Evolutionary conservation across 78 protist species (phyloP), one percentile per base, ranked within the genome.

Genomic region (Polysphondylium violaceum): DNA sequence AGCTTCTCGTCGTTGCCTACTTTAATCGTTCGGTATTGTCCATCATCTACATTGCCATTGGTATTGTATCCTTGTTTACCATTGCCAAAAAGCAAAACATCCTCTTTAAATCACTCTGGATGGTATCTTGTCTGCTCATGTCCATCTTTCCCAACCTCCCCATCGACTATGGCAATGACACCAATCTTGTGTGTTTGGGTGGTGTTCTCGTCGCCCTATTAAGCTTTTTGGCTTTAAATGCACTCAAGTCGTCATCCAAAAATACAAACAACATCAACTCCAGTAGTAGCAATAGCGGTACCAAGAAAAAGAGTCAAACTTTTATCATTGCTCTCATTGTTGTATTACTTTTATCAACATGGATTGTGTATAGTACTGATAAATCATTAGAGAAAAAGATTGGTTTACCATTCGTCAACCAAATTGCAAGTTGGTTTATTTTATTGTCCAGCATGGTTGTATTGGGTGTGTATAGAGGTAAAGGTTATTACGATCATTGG

Each of bases 331-430:
- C 27, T 31, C 61, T 87, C 36, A 25, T 74, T 0, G 31, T 27
- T 27, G 4, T 65, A 3, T 31, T 87, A 33, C n/a, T 94, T 40
- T 93, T 93, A 79, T 53, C 87, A 60, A 27, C 85, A 1, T 91
- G 44, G 29, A 40, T 93, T 21, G 88, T 93, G 0, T 83, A 87
- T 29, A 63, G 31, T 17, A 93, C 94, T 0, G 95, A 93, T 43
- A 85, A 47, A 40, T 23, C 95, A 29, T 47, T 92, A 19, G 91
- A 40, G 16, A 86, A 43, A 69, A 88, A 93, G 73, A 63, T 65
- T 86, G 87, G 87, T 38, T 41, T 73, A 50, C 87, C 90, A 23
- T 76, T 41, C 27, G 40, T 94, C 17, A 93, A 71, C 35, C 89
- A 88, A 58, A 27, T 76, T 9, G n/a, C 73, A 38, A 59, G 74